Base-by-base conservation (phyloP, 441 rosid genomes). In the Pelargonium myrrhifolium region DNA sequence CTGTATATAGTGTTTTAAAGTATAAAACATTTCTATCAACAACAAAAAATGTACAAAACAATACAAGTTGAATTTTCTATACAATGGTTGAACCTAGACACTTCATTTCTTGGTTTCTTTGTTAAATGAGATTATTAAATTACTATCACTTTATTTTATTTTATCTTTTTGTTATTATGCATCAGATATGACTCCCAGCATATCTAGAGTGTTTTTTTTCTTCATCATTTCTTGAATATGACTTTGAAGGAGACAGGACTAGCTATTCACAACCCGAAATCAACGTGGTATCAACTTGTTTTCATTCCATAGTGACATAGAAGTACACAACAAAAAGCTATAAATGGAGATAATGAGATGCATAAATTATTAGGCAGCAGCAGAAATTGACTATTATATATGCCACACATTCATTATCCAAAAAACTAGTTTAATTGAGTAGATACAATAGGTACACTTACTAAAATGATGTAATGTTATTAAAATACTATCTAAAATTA, bases 241-340 rank as follows among this genome's bases (percentile, higher is more conserved):
- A 53, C 59, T 6, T 53, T 8, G 28, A 20, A 18, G 21, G 60
- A 55, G 60, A 20, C 60, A 55, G 2, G 12, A 55, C 12, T 3
- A 55, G 21, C 9, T 9, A 55, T 55, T 55, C 60, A 55, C 21
- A 18, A 20, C 9, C 60, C 28, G 10, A 15, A 55, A 2, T 22
- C 60, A 55, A 53, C 59, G 17, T 53, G 59, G 18, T 53, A 53
- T 53, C 59, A 53, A 55, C 60, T 55, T 15, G 20, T 20, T 18
- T 5, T 17, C 12, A 20, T 55, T 7, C 60, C 3, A 55, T 10
- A 55, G 40, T 37, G 40, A 37, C 40, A 37, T 37, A 7, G 40
- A 37, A 37, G 40, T 7, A 7, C 40, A 37, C 40, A 10, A 37
- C 40, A 37, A 7, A 37, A 10, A 9, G 6, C 10, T 37, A 37